These are phyloP conservation scores for Peribolospora baueri DNA, from an alignment of 768 basidiomycete genomes.

Conservation along the genomic window DNA sequence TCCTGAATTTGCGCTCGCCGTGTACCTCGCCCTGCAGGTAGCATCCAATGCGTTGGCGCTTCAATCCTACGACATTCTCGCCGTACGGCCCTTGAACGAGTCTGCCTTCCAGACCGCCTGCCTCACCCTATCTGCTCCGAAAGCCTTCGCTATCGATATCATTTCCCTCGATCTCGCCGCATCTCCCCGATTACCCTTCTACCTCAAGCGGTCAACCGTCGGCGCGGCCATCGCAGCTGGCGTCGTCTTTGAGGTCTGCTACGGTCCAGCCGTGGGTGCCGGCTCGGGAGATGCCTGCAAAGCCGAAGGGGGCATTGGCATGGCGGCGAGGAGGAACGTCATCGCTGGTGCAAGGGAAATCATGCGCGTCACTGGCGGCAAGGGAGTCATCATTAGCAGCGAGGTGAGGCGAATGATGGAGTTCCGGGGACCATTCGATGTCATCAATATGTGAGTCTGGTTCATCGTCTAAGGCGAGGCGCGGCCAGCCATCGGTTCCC, in stretches of 20 bases:
- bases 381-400: constrained; percentile 45
- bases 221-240: constrained; percentile 60
- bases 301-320: neutral
- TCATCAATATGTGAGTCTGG: constrained; percentile 43
- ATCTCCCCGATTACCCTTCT: constrained; percentile 48
- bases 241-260: constrained; percentile 56
- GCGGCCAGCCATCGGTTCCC: too few relatives aligned
- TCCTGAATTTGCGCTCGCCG: neutral
- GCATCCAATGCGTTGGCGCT: constrained; percentile 41
- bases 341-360: constrained; percentile 74
- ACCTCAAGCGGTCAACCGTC: constrained; percentile 59
- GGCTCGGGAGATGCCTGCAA: neutral
- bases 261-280: constrained; percentile 36
- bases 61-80: constrained; percentile 47
- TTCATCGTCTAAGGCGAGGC: neutral
- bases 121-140: constrained; percentile 51
- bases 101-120: constrained; percentile 53
- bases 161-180: constrained; percentile 49
- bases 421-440: constrained; percentile 44
- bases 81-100: constrained; percentile 47
- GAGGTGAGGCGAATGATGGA: constrained; percentile 39
- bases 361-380: constrained; percentile 54
- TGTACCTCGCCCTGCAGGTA: constrained; percentile 25
- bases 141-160: constrained; percentile 51
- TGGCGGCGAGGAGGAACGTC: constrained; percentile 40